Percentiles rank a stretch among this genome's conserved stretches.
These are phyloP conservation scores for Sporothrix curviconia DNA, from an alignment of 2,329 filamentous ascomycete species.

Conservation along the genomic window DNA sequence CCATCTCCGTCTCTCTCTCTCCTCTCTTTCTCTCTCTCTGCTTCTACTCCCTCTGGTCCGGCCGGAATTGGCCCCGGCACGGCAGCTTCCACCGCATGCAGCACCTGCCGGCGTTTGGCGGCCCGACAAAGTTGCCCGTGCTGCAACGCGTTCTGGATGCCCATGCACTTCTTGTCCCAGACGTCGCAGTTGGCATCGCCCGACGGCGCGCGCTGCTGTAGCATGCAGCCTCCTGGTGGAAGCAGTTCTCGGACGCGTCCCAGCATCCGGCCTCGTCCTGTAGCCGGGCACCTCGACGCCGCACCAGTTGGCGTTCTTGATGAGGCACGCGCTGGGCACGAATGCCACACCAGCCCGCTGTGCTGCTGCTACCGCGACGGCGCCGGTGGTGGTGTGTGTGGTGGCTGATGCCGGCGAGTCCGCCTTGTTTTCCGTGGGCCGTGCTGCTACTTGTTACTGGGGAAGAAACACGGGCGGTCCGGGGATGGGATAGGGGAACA, in stretches of 20 bases:
- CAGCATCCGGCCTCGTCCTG: constrained; percentile 53
- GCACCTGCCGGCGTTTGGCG: constrained; percentile 37
- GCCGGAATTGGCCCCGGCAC: constrained; percentile 30
- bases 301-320: constrained; percentile 69
- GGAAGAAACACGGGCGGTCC: constrained; percentile 51
- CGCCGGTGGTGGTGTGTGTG: background rate
- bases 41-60: background rate
- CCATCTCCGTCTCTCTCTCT: constrained; percentile 33
- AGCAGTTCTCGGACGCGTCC: constrained; percentile 50
- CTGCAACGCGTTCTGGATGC: constrained; percentile 39
- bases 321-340: constrained; percentile 49
- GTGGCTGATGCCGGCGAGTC: constrained; percentile 2
- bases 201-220: constrained; percentile 51
- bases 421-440: constrained; percentile 11
- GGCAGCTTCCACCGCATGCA: constrained; percentile 28
- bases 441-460: too few relatives aligned
- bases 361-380: constrained; percentile 25
- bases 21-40: background rate
- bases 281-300: constrained; percentile 54
- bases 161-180: constrained; percentile 57
- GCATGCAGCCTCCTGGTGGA: constrained; percentile 52
- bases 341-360: constrained; percentile 35
- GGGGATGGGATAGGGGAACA: constrained; percentile 54
- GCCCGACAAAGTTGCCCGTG: constrained; percentile 39
- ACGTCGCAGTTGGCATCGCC: constrained; percentile 53